phyloP scores from a whole-genome alignment of 192 early-diverging fungal species.

The Globomyces pollinis-pini region DNA sequence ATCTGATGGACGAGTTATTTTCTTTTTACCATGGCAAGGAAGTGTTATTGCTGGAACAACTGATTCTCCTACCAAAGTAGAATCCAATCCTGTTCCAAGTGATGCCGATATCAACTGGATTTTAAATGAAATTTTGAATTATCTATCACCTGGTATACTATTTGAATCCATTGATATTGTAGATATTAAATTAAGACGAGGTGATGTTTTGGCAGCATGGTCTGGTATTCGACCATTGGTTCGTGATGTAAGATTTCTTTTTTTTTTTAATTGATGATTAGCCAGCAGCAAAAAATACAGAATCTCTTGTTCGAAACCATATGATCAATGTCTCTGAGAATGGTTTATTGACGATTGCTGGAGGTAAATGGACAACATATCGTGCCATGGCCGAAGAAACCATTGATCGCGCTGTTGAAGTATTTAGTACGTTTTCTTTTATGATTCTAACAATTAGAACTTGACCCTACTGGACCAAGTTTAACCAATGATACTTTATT shows the following conservation, averaged over 20 bases:
- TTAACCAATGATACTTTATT: constrained; percentile 67
- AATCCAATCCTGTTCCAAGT: constrained; percentile 73
- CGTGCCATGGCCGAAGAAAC: constrained; percentile 95
- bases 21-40: constrained; percentile 97
- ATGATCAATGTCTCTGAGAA: constrained; percentile 82
- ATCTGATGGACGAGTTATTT: constrained; percentile 91
- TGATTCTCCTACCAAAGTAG: constrained; percentile 78
- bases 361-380: constrained; percentile 99
- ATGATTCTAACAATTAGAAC: constrained; percentile 11
- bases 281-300: constrained; percentile 86
- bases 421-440: constrained; percentile 36
- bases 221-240: constrained; percentile 94
- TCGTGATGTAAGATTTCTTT: too few relatives aligned
- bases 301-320: constrained; percentile 90
- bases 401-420: constrained; percentile 75
- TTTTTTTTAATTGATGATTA: too few relatives aligned
- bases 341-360: constrained; percentile 88
- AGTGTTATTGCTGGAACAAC: constrained; percentile 94
- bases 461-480: constrained; percentile 63
- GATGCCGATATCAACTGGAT: constrained; percentile 97
- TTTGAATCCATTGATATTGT: not conserved
- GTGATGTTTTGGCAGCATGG: constrained; percentile 97
- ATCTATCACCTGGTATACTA: constrained; percentile 61
- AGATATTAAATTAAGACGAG: constrained; percentile 93
- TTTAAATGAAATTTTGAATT: constrained; percentile 81